Evolutionary conservation across 2,329 filamentous ascomycete genomes (phyloP).

Genomic region (Trichoderma lentiforme): DNA sequence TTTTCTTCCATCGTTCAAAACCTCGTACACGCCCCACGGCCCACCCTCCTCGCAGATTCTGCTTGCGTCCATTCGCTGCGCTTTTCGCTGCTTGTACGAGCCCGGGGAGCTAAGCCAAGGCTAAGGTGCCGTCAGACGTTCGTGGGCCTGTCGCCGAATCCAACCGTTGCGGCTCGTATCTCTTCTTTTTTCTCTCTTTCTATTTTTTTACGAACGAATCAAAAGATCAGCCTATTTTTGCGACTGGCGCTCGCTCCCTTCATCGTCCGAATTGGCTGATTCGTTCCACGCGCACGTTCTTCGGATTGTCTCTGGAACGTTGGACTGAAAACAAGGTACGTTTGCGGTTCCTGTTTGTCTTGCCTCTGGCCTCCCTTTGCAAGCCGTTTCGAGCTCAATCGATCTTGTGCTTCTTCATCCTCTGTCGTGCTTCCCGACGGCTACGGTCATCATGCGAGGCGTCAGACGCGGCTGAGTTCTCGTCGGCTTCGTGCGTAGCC

Average conservation of each 20-base stretch:
- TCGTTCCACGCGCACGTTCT: slow-evolving; percentile 1
- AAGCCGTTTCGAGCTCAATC: neutral
- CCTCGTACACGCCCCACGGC: slow-evolving; percentile 4
- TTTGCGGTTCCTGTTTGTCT: slow-evolving; percentile 13
- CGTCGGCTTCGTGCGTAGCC: neutral
- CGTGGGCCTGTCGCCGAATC: neutral
- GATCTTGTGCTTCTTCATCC: neutral
- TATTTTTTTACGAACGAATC: neutral
- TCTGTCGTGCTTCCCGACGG: slow-evolving; percentile 5
- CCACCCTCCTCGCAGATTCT: neutral
- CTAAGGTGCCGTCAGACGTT: neutral
- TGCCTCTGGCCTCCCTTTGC: neutral
- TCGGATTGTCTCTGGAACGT: neutral
- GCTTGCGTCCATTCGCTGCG: neutral
- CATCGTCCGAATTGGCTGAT: neutral
- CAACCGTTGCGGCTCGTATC: neutral
- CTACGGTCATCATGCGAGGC: neutral
- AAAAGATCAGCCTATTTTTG: neutral
- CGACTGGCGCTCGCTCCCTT: neutral
- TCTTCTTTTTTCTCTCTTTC: neutral
- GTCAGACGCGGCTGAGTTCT: neutral
- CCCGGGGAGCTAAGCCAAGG: neutral
- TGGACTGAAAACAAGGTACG: slow-evolving; percentile 6
- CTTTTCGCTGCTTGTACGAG: neutral
- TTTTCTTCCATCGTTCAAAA: neutral